Evolutionary conservation across 2,329 filamentous ascomycete genomes (phyloP).

Genomic region (Sporothrix pseudoabietina): DNA sequence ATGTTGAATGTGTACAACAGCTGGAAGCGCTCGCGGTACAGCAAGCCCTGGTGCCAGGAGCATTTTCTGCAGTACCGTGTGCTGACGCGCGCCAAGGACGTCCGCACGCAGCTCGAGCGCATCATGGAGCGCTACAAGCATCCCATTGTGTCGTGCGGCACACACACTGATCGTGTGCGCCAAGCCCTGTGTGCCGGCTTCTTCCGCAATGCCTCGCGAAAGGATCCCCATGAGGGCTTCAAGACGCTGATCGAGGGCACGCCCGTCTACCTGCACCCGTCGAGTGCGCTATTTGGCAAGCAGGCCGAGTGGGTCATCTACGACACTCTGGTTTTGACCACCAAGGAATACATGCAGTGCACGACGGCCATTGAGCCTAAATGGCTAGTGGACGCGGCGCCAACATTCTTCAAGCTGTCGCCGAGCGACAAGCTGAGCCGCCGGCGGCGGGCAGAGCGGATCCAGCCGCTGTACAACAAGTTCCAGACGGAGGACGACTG

Average conservation of each 20-base stretch:
- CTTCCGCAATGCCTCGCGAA: conserved; percentile 92
- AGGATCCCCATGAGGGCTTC: conserved; percentile 95
- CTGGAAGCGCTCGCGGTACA: conserved; percentile 87
- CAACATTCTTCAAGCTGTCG: conserved; percentile 98
- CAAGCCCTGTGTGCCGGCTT: conserved; percentile 90
- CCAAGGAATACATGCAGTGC: conserved; percentile 97
- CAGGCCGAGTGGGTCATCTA: conserved; percentile 96
- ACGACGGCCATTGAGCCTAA: conserved; percentile 94
- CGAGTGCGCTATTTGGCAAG: conserved; percentile 90
- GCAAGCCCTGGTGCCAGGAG: conserved; percentile 91
- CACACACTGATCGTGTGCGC: conserved; percentile 82
- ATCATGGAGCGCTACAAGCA: conserved; percentile 95
- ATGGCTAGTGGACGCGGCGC: conserved; percentile 91
- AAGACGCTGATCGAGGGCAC: conserved; percentile 96
- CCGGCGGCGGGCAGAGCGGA: conserved; percentile 89
- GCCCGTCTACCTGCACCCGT: conserved; percentile 91
- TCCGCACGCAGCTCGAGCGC: conserved; percentile 85
- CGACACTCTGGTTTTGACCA: conserved; percentile 85
- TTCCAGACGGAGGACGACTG: conserved; percentile 93
- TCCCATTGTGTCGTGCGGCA: conserved; percentile 77
- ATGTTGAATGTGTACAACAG: conserved; percentile 94
- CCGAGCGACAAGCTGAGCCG: conserved; percentile 84
- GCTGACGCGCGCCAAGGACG: conserved; percentile 88
- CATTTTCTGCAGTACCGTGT: conserved; percentile 94
- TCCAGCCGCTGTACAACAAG: conserved; percentile 92